Conservation (phyloP, 192 early-diverging fungal species). For the Kappamyces sp. region DNA sequence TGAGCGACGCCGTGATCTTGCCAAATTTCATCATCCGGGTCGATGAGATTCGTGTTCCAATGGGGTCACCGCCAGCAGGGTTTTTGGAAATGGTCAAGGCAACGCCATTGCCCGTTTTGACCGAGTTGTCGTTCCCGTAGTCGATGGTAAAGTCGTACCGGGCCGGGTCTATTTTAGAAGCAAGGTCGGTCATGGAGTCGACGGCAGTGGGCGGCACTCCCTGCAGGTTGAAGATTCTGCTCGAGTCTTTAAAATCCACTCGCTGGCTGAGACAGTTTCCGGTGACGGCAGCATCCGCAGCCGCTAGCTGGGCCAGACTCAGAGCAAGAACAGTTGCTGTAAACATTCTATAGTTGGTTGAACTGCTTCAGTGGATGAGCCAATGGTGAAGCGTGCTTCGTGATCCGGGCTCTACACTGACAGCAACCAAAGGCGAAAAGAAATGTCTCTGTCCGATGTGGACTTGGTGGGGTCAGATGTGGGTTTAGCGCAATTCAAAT, state of each 20-base stretch:
- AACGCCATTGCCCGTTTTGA: neutral
- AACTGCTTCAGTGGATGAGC: too few relatives aligned
- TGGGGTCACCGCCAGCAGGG: neutral
- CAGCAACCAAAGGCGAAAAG: too few relatives aligned
- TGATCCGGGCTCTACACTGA: too few relatives aligned
- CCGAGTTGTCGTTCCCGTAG: neutral
- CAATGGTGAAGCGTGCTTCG: too few relatives aligned
- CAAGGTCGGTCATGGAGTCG: conserved; percentile 6
- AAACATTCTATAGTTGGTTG: too few relatives aligned
- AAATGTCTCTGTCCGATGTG: too few relatives aligned
- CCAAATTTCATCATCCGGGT: conserved; percentile 13
- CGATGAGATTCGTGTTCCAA: conserved; percentile 14
- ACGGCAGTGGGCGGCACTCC: neutral
- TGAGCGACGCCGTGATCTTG: neutral
- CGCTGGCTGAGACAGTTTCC: neutral
- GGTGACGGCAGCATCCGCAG: neutral
- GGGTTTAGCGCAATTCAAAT: too few relatives aligned
- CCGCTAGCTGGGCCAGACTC: neutral
- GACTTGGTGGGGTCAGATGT: too few relatives aligned
- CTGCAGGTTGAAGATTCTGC: conserved; percentile 2
- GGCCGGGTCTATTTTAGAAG: neutral
- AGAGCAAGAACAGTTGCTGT: too few relatives aligned
- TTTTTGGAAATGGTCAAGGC: neutral
- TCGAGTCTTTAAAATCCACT: conserved; percentile 7
- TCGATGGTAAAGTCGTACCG: conserved; percentile 15